phyloP scores from a whole-genome alignment of 768 basidiomycete genomes.

The Podaxis rugospora region DNA sequence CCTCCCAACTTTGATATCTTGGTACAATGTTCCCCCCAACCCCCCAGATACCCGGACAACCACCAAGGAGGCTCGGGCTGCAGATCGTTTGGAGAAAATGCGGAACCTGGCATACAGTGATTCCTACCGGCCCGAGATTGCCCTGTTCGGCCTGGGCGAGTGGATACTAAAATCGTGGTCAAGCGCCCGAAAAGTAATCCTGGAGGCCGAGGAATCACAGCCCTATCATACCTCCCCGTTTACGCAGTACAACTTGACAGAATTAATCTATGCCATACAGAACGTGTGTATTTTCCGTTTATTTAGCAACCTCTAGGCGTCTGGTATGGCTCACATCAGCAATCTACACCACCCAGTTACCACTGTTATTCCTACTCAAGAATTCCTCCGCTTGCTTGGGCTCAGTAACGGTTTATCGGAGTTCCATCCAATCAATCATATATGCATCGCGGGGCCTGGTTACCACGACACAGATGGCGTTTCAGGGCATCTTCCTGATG shows the following conservation, averaged over 20 bases:
- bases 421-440: slow-evolving; percentile 68
- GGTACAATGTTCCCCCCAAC: slow-evolving; percentile 37
- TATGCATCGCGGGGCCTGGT: slow-evolving; percentile 60
- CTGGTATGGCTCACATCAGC: slow-evolving; percentile 13
- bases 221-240: slow-evolving; percentile 41
- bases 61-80: slow-evolving; percentile 55
- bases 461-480: slow-evolving; percentile 67
- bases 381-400: slow-evolving; percentile 73
- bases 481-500: slow-evolving; percentile 83
- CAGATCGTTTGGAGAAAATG: slow-evolving; percentile 71
- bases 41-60: slow-evolving; percentile 42
- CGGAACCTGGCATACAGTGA: slow-evolving; percentile 74
- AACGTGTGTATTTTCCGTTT: slow-evolving; percentile 48
- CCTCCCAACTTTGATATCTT: slow-evolving; percentile 55
- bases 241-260: slow-evolving; percentile 57
- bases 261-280: slow-evolving; percentile 60
- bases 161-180: slow-evolving; percentile 85
- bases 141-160: slow-evolving; percentile 77
- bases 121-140: slow-evolving; percentile 71
- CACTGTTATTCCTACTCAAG: slow-evolving; percentile 68
- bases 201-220: slow-evolving; percentile 45
- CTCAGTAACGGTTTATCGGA: slow-evolving; percentile 77
- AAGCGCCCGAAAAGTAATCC: slow-evolving; percentile 51
- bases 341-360: slow-evolving; percentile 44
- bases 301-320: slow-evolving; percentile 15